Conservation (phyloP, 441 rosid genomes). For the Cnidoscolus chayamansa region DNA sequence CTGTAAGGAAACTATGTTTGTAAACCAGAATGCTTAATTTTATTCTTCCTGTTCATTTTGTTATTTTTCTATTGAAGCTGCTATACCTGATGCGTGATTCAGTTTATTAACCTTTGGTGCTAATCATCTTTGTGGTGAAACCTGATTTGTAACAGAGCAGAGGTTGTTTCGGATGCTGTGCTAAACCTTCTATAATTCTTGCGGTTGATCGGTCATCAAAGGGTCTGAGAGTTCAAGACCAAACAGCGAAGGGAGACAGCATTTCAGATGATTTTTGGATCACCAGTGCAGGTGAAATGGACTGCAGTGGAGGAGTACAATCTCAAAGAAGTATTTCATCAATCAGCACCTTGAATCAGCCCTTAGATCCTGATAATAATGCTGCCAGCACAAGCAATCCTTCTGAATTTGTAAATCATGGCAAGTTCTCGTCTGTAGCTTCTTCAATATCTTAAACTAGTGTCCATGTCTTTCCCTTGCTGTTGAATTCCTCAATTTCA, state of each 20-base stretch:
- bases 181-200: constrained; percentile 39
- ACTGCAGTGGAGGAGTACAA: constrained; percentile 33
- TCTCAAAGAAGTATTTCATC: constrained; percentile 59
- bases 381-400: constrained; percentile 50
- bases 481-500: too few species aligned
- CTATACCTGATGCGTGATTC: constrained; percentile 9
- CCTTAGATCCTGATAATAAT: constrained; percentile 30
- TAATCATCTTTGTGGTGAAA: constrained; percentile 34
- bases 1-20: background rate
- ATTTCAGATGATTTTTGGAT: constrained; percentile 52
- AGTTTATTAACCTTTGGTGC: constrained; percentile 18
- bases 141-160: constrained; percentile 80
- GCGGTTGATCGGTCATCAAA: constrained; percentile 52
- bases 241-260: constrained; percentile 34
- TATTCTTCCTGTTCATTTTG: background rate
- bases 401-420: constrained; percentile 68
- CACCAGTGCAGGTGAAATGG: constrained; percentile 54
- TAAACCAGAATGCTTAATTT: background rate
- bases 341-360: constrained; percentile 35
- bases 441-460: too few species aligned
- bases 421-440: constrained; percentile 19
- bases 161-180: constrained; percentile 77
- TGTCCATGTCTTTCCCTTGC: too few species aligned
- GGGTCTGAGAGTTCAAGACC: constrained; percentile 42
- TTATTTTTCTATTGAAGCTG: background rate